Evolutionary conservation across 140 eudicot species (phyloP).

Genomic region (Stevia rebaudiana): DNA sequence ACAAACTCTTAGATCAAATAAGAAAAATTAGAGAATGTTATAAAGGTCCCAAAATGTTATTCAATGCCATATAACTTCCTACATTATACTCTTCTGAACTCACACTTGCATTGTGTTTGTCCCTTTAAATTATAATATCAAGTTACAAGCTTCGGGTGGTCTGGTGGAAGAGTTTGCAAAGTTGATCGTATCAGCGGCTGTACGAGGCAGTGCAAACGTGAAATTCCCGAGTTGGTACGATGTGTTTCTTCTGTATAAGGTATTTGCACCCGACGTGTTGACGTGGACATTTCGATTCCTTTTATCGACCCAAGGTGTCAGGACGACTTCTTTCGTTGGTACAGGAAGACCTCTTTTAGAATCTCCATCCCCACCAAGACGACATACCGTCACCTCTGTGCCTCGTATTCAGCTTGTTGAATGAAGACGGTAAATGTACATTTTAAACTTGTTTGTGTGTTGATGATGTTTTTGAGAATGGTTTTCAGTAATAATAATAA

Average conservation of each 20-base stretch:
- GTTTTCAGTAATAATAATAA: slow-evolving; percentile 6
- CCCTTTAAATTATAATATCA: slow-evolving; percentile 9
- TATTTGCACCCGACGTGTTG: slow-evolving; percentile 72
- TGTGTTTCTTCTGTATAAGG: slow-evolving; percentile 65
- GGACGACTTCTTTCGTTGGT: slow-evolving; percentile 59
- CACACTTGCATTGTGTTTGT: not conserved
- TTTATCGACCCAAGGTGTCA: slow-evolving; percentile 32
- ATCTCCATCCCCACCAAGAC: slow-evolving; percentile 40
- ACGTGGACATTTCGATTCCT: slow-evolving; percentile 75
- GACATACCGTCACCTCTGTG: slow-evolving; percentile 5
- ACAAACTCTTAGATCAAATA: too few relatives aligned
- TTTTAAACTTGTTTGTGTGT: slow-evolving; percentile 18
- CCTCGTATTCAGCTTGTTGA: slow-evolving; percentile 29
- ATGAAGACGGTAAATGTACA: not conserved
- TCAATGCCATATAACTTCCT: not conserved
- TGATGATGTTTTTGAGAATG: slow-evolving; percentile 12
- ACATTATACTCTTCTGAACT: not conserved
- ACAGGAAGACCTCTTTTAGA: slow-evolving; percentile 65
- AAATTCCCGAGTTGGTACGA: slow-evolving; percentile 91
- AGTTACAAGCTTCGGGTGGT: slow-evolving; percentile 62
- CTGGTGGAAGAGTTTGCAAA: slow-evolving; percentile 68
- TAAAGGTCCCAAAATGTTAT: not conserved
- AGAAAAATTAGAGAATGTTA: too few relatives aligned
- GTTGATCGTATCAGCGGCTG: slow-evolving; percentile 76
- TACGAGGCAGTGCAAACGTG: slow-evolving; percentile 74